Percentiles rank a stretch among this genome's conserved stretches.
phyloP scores from a whole-genome alignment of 116 monocot genomes.

The Iris pallida region DNA sequence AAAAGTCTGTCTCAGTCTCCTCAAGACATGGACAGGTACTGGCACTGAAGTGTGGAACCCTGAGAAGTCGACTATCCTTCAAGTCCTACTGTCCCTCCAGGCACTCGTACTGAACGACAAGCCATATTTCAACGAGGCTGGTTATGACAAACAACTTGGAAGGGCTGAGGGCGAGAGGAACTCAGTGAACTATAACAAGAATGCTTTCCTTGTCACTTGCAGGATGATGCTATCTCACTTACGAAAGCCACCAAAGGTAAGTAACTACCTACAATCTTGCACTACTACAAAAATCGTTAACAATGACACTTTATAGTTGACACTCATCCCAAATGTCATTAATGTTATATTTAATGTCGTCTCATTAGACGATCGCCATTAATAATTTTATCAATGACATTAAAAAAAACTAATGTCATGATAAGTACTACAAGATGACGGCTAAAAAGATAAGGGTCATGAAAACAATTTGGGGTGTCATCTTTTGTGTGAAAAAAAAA shows the following conservation, averaged over 20 bases:
- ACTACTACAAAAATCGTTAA: too few relatives aligned
- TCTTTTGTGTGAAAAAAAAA: too few relatives aligned
- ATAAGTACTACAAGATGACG: too few relatives aligned
- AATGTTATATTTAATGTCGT: too few relatives aligned
- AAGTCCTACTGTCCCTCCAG: constrained; percentile 62
- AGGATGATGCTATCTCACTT: constrained; percentile 53
- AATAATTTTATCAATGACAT: too few relatives aligned
- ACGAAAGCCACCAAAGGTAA: constrained; percentile 67
- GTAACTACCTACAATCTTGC: too few relatives aligned
- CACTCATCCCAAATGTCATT: too few relatives aligned
- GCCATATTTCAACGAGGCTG: constrained; percentile 81
- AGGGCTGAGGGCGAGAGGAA: constrained; percentile 55
- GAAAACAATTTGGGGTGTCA: too few relatives aligned
- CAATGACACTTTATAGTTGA: too few relatives aligned
- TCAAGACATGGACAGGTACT: constrained; percentile 64
- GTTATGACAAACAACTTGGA: constrained; percentile 50
- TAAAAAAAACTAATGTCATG: too few relatives aligned
- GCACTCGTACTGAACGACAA: constrained; percentile 75
- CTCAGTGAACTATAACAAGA: constrained; percentile 65
- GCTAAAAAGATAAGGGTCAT: too few relatives aligned
- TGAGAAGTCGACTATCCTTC: constrained; percentile 58
- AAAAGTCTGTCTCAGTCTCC: constrained; percentile 82
- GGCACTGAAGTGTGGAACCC: constrained; percentile 68
- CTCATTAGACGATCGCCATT: too few relatives aligned
- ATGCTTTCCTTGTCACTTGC: constrained; percentile 58